Evolutionary conservation across 768 basidiomycete genomes (phyloP), one percentile per base, ranked within the genome.

Genomic region (Phallus indusiatus): DNA sequence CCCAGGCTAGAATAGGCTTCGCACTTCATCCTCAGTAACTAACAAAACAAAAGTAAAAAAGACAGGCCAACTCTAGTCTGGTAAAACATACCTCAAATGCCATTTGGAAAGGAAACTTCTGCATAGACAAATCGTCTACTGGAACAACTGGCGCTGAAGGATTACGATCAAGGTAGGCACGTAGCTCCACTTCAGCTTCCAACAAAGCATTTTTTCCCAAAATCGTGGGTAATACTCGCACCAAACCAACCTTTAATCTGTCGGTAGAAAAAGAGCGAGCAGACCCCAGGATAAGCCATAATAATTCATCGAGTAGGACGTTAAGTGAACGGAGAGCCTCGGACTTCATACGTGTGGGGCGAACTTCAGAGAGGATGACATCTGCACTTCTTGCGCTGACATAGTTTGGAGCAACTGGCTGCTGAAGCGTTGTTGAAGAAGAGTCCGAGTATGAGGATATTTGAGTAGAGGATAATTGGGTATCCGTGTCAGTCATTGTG

Each of bases 151-250:
- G 53, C 54, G 71, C 67, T 51, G 77, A 73, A 47, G 72, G 67
- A 11, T 83, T 89, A 58, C 84, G 79, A 64, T 91, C 90, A 81
- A 86, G 88, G 75, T 94, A 94, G 8, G 90, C 90, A 67, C 90
- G 80, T 50, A 96, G 71, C 70, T 96, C 94, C 47, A 97, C 78
- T 68, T 97, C 94, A 0, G 94, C 94, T 72, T 97, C 94, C 53
- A 94, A 75, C 17, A 95, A 75, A 2, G 93, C 93, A 68, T 94
- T 90, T 73, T 96, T 92, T 52, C 93, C 94, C 49, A 96, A 78
- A 54, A 83, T 78, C 5, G 87, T 90, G 8, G 90, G 87, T 28
- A 93, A 74, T 46, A 88, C 75, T 67, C 78, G 84, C 60, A 88
- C 77, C 42, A 93, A 72, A 59, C 84, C 84, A 1, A 81, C 76